Evolutionary conservation across 208 protist genomes (phyloP).

Genomic region (Trypanosoma avium): DNA sequence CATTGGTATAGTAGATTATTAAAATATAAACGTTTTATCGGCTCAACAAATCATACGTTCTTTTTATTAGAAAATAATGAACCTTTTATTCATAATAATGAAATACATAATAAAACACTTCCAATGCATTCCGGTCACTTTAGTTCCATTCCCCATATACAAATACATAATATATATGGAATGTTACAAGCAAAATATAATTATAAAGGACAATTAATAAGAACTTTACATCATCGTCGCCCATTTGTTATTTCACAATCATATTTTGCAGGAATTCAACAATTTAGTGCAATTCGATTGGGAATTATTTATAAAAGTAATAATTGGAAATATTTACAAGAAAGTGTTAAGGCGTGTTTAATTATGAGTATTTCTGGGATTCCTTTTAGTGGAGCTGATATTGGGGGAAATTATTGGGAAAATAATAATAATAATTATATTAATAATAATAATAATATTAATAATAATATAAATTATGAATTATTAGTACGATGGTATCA

Average conservation of each 20-base stretch:
- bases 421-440: too few species aligned
- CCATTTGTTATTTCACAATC: slow-evolving; percentile 95
- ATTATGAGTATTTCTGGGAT: slow-evolving; percentile 89
- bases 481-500: slow-evolving; percentile 97
- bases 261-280: slow-evolving; percentile 96
- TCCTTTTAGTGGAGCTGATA: slow-evolving; percentile 94
- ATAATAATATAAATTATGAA: slow-evolving; percentile 59
- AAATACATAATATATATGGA: slow-evolving; percentile 98
- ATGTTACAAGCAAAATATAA: slow-evolving; percentile 69
- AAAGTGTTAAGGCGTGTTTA: slow-evolving; percentile 79
- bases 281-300: slow-evolving; percentile 91
- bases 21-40: slow-evolving; percentile 83
- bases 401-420: too few species aligned
- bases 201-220: slow-evolving; percentile 68
- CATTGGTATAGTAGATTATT: slow-evolving; percentile 90
- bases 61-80: slow-evolving; percentile 97
- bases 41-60: slow-evolving; percentile 91
- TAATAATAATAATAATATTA: too few species aligned
- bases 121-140: slow-evolving; percentile 82
- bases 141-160: slow-evolving; percentile 80
- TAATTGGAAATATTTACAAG: slow-evolving; percentile 38
- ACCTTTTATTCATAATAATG: slow-evolving; percentile 91
- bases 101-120: slow-evolving; percentile 81
- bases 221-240: slow-evolving; percentile 56
- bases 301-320: too few species aligned